Conservation (phyloP, 2,329 filamentous ascomycete genomes). For the Calonectria crousiana region DNA sequence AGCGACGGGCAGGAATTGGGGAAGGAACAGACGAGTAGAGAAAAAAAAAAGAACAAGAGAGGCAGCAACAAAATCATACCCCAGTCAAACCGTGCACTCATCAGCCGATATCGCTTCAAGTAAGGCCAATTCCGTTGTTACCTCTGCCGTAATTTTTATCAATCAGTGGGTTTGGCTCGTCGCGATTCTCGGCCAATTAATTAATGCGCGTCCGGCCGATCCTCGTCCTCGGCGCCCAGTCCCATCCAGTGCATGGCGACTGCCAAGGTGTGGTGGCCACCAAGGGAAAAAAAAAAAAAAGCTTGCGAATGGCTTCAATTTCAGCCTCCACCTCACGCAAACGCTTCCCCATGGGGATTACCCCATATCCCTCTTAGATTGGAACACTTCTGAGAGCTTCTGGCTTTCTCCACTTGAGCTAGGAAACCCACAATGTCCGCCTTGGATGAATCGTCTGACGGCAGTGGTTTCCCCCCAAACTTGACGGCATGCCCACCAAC, state of each 20-base stretch:
- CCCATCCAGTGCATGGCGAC: not conserved
- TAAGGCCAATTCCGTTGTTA: not conserved
- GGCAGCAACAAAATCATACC: not conserved
- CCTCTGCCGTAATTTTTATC: slow-evolving; percentile 1
- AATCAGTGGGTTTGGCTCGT: not conserved
- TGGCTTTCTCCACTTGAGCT: slow-evolving; percentile 7
- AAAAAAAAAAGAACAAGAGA: not conserved
- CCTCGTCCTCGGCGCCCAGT: not conserved
- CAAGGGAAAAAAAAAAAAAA: not conserved
- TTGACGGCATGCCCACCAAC: not conserved
- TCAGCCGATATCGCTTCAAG: slow-evolving; percentile 11
- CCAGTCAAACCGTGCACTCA: slow-evolving; percentile 1
- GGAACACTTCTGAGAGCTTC: not conserved
- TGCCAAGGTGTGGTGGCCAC: not conserved
- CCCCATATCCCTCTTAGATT: slow-evolving; percentile 2
- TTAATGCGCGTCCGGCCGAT: not conserved
- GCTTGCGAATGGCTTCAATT: slow-evolving; percentile 13
- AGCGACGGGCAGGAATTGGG: not conserved
- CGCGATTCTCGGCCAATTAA: not conserved
- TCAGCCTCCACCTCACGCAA: not conserved
- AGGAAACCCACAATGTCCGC: not conserved
- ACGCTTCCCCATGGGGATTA: slow-evolving; percentile 15
- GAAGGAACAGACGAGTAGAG: not conserved
- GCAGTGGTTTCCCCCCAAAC: not conserved
- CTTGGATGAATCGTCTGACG: not conserved